phyloP scores from a whole-genome alignment of 768 basidiomycete species.

The Jaapia argillacea region DNA sequence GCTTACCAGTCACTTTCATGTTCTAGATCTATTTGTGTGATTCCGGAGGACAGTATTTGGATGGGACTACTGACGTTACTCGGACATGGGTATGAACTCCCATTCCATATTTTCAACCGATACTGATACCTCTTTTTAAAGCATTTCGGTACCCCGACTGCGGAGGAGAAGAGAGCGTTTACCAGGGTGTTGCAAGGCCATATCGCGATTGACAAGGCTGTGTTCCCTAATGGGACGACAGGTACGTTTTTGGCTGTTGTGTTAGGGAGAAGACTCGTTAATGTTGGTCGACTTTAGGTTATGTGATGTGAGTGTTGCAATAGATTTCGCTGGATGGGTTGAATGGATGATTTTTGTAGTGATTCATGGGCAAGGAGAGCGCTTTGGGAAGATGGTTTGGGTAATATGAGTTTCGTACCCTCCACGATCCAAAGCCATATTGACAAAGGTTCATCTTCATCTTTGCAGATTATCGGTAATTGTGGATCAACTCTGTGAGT shows the following conservation, averaged over 20 bases:
- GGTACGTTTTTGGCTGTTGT: conserved; percentile 27
- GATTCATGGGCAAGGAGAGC: conserved; percentile 73
- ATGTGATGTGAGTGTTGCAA: conserved; percentile 35
- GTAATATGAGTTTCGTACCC: conserved; percentile 26
- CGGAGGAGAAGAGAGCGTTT: conserved; percentile 78
- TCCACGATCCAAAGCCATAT: conserved; percentile 4
- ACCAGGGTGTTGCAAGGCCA: conserved; percentile 90
- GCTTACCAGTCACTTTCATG: not conserved
- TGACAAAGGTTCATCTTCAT: conserved; percentile 1
- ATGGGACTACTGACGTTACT: conserved; percentile 94
- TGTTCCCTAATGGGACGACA: conserved; percentile 77
- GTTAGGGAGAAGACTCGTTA: too few relatives aligned
- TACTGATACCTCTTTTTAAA: conserved; percentile 15
- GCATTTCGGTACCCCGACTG: conserved; percentile 84
- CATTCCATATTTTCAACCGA: not conserved
- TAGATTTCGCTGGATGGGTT: not conserved
- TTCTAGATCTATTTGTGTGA: conserved; percentile 67
- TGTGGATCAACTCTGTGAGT: not conserved
- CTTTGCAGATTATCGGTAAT: conserved; percentile 45
- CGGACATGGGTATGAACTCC: conserved; percentile 60
- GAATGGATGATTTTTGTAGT: conserved; percentile 27
- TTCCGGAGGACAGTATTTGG: conserved; percentile 84
- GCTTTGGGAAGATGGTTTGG: conserved; percentile 83
- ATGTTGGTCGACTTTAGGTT: too few relatives aligned
- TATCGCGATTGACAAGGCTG: conserved; percentile 75